phyloP scores from a whole-genome alignment of 2,329 filamentous ascomycete species.

The Hymenoscyphus repandus region DNA sequence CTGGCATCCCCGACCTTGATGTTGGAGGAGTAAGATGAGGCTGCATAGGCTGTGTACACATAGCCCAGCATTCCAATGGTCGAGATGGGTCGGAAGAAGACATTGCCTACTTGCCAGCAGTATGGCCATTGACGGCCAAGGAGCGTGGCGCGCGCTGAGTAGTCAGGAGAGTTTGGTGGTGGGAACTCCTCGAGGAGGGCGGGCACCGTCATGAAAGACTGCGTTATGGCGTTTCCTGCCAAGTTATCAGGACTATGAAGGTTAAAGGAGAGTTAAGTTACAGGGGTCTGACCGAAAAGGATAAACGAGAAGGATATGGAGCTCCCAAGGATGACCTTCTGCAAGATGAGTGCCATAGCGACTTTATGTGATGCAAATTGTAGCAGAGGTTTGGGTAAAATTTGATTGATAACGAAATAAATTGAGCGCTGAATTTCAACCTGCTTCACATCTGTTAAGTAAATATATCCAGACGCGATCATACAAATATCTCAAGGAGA shows the following conservation, averaged over 20 bases:
- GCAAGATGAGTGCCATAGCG: background rate
- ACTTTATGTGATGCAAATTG: background rate
- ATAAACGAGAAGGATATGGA: conserved; percentile 45
- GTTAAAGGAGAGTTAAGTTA: background rate
- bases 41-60: conserved; percentile 37
- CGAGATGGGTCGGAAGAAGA: conserved; percentile 47
- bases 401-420: too few species aligned
- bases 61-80: conserved; percentile 44
- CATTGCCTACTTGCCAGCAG: conserved; percentile 46
- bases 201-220: conserved; percentile 47
- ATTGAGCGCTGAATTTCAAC: too few species aligned
- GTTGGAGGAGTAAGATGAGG: conserved; percentile 23
- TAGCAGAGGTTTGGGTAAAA: background rate
- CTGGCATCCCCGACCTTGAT: conserved; percentile 38
- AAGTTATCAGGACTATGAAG: background rate
- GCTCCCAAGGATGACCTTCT: conserved; percentile 37
- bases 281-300: conserved; percentile 36
- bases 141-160: conserved; percentile 38
- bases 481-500: too few species aligned
- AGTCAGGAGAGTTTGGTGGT: conserved; percentile 34
- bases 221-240: conserved; percentile 46
- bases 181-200: conserved; percentile 43
- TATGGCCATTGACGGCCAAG: conserved; percentile 45
- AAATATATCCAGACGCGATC: too few species aligned
- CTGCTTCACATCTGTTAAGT: too few species aligned